Base-by-base conservation (phyloP, 2,329 filamentous ascomycete species). In the Aspergillus sp. region DNA sequence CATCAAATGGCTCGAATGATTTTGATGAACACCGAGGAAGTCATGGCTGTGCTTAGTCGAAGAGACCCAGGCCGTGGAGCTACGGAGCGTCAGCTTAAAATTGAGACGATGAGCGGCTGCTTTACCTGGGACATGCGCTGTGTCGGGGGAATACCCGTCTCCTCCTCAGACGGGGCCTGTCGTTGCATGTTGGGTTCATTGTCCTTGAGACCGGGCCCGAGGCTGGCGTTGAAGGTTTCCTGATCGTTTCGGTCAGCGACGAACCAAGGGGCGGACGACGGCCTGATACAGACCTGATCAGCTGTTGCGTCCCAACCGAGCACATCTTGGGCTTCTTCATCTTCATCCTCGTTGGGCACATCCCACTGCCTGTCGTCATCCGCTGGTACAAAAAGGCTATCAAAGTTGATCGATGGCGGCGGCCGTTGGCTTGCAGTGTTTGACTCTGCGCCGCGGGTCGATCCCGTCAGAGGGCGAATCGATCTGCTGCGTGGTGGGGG, bases 301-400 rank as follows among this genome's bases (percentile, higher is more conserved):
- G 77, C 79, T 59, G 76, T 81, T 25, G 81, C 78, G 64, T 86
- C 82, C 81, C 84, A 86, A 2, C 82, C 82, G 44, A 86, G 75
- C 49, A 80, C 81, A 65, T 87, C 84, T 61, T 82, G 79, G 10
- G 81, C 76, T 61, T 81, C 78, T 13, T 81, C 76, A 43, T 84
- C 76, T 19, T 77, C 71, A 19, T 77, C 76, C 50, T 77, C 79
- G 52, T 81, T 78, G 17, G 78, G 72, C 21, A 83, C 83, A 60
- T 85, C 82, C 84, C 84, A 87, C 49, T 77, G 74, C 34, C 73
- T 73, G 58, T 86, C 81, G 53, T 85, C 81, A 53, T 85, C 81
- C n/a, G 75, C 76, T 13, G 81, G 79, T 44, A 87, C 76, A 61
- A 87, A 87, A 5, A 87, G 71, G 59, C 81, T 84, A 48, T 86